Percentiles rank a stretch among this genome's conserved stretches.
Evolutionary conservation across 2,329 filamentous ascomycete species (phyloP).

Genomic region (Alternaria sp.): DNA sequence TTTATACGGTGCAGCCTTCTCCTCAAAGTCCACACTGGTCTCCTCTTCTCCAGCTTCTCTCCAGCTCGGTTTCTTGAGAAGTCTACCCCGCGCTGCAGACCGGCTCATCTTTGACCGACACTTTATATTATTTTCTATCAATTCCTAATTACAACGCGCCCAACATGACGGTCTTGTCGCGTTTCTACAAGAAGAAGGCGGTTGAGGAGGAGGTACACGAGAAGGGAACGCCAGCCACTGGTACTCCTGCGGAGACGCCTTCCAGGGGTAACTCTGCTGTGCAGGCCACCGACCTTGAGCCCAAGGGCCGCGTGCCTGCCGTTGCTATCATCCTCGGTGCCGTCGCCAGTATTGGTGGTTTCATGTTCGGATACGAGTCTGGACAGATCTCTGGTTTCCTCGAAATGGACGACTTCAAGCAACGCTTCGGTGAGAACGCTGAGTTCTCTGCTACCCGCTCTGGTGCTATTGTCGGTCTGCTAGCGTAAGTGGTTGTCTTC

Average conservation of each 20-base stretch:
- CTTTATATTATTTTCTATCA: constrained; percentile 1
- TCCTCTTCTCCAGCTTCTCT: constrained; percentile 28
- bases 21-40: constrained; percentile 30
- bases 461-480: constrained; percentile 48
- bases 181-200: constrained; percentile 32
- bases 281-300: constrained; percentile 18
- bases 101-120: constrained; percentile 8
- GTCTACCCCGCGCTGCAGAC: constrained; percentile 11
- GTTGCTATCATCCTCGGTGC: constrained; percentile 43
- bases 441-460: constrained; percentile 44
- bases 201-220: constrained; percentile 26
- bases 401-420: constrained; percentile 46
- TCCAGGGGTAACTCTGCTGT: constrained; percentile 32
- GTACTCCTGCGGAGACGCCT: constrained; percentile 36
- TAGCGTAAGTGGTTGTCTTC: constrained; percentile 33
- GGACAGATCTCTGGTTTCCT: constrained; percentile 39
- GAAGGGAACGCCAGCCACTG: constrained; percentile 37
- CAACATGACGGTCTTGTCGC: constrained; percentile 25
- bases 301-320: constrained; percentile 35
- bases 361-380: constrained; percentile 43
- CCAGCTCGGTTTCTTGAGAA: constrained; percentile 18
- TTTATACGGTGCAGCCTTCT: constrained; percentile 28
- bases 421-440: constrained; percentile 44
- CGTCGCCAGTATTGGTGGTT: constrained; percentile 46
- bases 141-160: constrained; percentile 7